Base-by-base conservation (phyloP, 805 yeast genomes). In the Brettanomyces bruxellensis region DNA sequence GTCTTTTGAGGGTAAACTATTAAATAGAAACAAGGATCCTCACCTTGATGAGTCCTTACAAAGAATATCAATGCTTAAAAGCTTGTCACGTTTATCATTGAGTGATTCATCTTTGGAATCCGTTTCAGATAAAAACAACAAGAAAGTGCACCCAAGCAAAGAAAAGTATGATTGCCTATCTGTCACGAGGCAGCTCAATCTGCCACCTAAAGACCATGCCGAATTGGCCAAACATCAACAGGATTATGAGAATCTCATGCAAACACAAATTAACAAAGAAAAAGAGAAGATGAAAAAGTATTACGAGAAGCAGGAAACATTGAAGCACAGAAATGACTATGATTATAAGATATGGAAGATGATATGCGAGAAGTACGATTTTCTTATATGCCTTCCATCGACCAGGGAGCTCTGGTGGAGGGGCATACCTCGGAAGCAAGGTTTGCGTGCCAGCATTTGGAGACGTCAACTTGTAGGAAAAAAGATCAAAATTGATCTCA, bases 341-440 rank as follows among this genome's bases (percentile, higher is more conserved):
- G 80, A 75, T 54, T 52, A 53, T 1, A 45, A 48, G 37, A 56
- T 55, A 7, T 79, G 84, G 84, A 50, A 49, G 8, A 57, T 62
- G 38, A 67, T 76, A 7, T 48, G 71, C 4, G 67, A 70, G 6
- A 58, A 69, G 43, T 69, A 65, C 45, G 55, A 58, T 24, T 48
- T 50, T 5, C 62, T 64, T 39, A 57, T 74, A 22, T 59, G 63
- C 45, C 55, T 61, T 12, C 65, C 73, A 1, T 54, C 64, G 22
- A 69, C 72, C 5, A 65, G 81, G 40, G 81, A 78, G 49, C 59
- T 78, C 32, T 76, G 81, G 77, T 79, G 84, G 84, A 62, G 81
- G 34, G 81, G 81, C 4, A 56, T 79, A 3, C 80, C 84, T 1
- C 55, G 56, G 22, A 43, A 44, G 13, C 24, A 34, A 13, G 41